Evolutionary conservation across 1,284 basidiomycete genomes (phyloP).

Genomic region (Microbotryomycetes sp.): DNA sequence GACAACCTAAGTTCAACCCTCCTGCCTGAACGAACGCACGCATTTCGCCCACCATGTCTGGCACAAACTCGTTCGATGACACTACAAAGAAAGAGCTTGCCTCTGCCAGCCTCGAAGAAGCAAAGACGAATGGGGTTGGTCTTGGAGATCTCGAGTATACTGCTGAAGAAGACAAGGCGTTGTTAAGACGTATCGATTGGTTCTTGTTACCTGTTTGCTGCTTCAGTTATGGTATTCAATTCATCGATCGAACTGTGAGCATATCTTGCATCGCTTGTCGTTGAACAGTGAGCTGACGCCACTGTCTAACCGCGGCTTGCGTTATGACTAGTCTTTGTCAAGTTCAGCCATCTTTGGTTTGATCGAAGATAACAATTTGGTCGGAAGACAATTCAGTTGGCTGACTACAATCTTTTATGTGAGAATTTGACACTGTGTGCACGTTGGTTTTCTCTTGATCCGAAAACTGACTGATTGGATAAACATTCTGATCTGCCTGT

Average conservation of each 20-base stretch:
- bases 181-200: neutral
- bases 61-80: neutral
- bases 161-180: neutral
- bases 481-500: neutral
- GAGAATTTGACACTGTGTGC: too few relatives aligned
- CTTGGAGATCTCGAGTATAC: neutral
- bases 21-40: neutral
- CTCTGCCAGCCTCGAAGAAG: neutral
- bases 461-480: neutral
- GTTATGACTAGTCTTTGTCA: neutral
- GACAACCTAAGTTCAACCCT: neutral
- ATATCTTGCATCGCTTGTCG: too few relatives aligned
- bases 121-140: neutral
- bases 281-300: neutral
- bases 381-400: slow-evolving; percentile 38
- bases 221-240: neutral
- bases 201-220: neutral
- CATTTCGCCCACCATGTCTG: neutral
- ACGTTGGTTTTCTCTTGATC: neutral
- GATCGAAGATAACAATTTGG: slow-evolving; percentile 34
- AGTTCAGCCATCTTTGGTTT: slow-evolving; percentile 33
- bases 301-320: neutral
- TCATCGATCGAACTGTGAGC: neutral
- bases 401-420: slow-evolving; percentile 36
- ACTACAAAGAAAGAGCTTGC: neutral